Conservation (phyloP, 2,329 filamentous ascomycete species). For the Trichoderma lentiforme region DNA sequence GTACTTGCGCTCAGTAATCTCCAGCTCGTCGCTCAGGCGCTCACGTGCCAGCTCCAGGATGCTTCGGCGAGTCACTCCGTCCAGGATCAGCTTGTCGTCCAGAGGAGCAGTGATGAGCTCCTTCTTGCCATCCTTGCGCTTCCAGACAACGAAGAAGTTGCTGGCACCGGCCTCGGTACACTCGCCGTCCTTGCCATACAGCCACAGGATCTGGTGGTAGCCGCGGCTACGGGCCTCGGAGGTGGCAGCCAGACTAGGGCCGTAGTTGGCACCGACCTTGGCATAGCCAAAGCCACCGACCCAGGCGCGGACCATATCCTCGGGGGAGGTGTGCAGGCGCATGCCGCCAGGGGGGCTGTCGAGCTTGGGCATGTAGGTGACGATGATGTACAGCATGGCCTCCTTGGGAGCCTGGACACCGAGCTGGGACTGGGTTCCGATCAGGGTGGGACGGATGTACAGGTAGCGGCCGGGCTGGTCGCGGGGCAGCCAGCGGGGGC, state of each 20-base stretch:
- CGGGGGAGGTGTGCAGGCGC: conserved; percentile 72
- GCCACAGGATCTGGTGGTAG: conserved; percentile 90
- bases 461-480: conserved; percentile 67
- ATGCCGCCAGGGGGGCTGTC: conserved; percentile 55
- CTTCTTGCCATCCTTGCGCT: conserved; percentile 47
- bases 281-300: conserved; percentile 89
- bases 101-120: conserved; percentile 80
- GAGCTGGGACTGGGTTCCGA: conserved; percentile 75
- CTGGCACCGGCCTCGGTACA: conserved; percentile 90
- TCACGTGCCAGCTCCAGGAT: conserved; percentile 69
- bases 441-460: conserved; percentile 84
- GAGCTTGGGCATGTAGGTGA: conserved; percentile 58
- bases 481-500: conserved; percentile 74
- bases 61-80: conserved; percentile 82
- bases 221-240: conserved; percentile 68
- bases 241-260: conserved; percentile 75
- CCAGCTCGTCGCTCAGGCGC: conserved; percentile 56
- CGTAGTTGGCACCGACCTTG: conserved; percentile 93
- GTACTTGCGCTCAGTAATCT: conserved; percentile 79
- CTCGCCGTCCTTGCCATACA: conserved; percentile 72
- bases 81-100: conserved; percentile 78
- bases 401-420: conserved; percentile 77
- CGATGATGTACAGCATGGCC: conserved; percentile 85
- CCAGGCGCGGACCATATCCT: conserved; percentile 88
- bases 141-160: conserved; percentile 89